These are phyloP conservation scores for Lathyrus aphaca DNA, from an alignment of 306 rosid species.

Conservation along the genomic window DNA sequence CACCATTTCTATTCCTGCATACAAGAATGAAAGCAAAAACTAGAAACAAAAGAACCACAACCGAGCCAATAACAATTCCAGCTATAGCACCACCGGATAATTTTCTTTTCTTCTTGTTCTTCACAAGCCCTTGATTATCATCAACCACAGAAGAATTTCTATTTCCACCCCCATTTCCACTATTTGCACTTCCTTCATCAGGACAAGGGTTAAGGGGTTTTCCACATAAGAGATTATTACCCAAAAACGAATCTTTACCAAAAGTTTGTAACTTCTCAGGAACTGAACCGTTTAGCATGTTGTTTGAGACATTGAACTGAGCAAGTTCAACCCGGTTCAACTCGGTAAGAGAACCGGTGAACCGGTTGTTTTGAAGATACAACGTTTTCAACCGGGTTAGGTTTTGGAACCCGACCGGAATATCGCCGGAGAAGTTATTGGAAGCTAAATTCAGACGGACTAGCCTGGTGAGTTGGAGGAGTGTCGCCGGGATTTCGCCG, in stretches of 20 bases:
- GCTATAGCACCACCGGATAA: conserved; percentile 65
- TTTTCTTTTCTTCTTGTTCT: conserved; percentile 39
- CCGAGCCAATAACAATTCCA: conserved; percentile 63
- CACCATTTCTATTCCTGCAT: conserved; percentile 52
- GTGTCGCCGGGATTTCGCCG: conserved; percentile 52
- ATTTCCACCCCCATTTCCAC: conserved; percentile 27
- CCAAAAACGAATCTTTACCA: conserved; percentile 49
- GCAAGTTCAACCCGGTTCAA: conserved; percentile 40
- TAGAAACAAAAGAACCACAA: conserved; percentile 52
- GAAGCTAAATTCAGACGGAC: conserved; percentile 58
- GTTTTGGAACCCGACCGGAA: conserved; percentile 47
- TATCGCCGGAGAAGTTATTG: conserved; percentile 55
- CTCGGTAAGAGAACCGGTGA: conserved; percentile 49
- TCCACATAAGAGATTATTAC: conserved; percentile 60
- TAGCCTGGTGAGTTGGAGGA: conserved; percentile 43
- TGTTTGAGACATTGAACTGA: conserved; percentile 64
- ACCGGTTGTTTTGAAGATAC: conserved; percentile 51
- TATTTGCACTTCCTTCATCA: conserved; percentile 15
- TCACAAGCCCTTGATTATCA: conserved; percentile 23
- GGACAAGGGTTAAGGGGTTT: conserved; percentile 55
- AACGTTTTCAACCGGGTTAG: conserved; percentile 55
- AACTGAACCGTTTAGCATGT: conserved; percentile 57
- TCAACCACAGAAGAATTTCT: conserved; percentile 37
- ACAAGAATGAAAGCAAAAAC: conserved; percentile 47
- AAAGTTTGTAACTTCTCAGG: conserved; percentile 53